phyloP scores from a whole-genome alignment of 805 yeast genomes.

The Yarrowia keelungensis region DNA sequence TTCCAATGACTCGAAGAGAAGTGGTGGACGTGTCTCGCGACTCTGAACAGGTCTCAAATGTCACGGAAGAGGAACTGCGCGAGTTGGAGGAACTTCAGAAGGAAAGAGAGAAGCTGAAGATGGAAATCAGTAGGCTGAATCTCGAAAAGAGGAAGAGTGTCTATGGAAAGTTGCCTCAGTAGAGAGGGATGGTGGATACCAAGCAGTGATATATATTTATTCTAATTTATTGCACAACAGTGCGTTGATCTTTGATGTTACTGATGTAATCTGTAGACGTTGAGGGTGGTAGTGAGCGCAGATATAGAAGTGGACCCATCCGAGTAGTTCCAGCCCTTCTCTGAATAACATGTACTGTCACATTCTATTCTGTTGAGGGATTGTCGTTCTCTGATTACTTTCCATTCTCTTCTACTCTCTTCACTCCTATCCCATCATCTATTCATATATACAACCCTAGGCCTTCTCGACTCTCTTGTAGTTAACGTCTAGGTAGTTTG shows the following conservation, averaged over 20 bases:
- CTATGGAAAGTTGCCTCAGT: constrained; percentile 15
- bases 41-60: not conserved
- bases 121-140: constrained; percentile 25
- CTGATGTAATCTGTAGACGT: too few relatives aligned
- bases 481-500: constrained; percentile 49
- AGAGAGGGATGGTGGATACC: not conserved
- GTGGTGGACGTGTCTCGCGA: constrained; percentile 14
- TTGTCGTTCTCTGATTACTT: too few relatives aligned
- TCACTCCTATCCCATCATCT: too few relatives aligned
- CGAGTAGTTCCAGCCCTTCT: too few relatives aligned
- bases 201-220: not conserved
- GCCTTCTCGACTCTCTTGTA: constrained; percentile 29
- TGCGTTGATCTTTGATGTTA: too few relatives aligned
- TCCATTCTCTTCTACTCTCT: too few relatives aligned
- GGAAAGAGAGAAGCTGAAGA: constrained; percentile 20
- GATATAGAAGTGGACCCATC: too few relatives aligned
- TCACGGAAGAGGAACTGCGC: constrained; percentile 6
- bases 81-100: constrained; percentile 19
- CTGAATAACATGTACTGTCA: too few relatives aligned
- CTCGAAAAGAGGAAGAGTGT: constrained; percentile 24
- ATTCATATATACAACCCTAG: constrained; percentile 1
- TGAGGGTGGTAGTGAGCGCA: too few relatives aligned
- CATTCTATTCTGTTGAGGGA: too few relatives aligned
- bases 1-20: constrained; percentile 12
- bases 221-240: constrained; percentile 5